Evolutionary conservation across 805 yeast species (phyloP).

Genomic region (Lachancea waltii): DNA sequence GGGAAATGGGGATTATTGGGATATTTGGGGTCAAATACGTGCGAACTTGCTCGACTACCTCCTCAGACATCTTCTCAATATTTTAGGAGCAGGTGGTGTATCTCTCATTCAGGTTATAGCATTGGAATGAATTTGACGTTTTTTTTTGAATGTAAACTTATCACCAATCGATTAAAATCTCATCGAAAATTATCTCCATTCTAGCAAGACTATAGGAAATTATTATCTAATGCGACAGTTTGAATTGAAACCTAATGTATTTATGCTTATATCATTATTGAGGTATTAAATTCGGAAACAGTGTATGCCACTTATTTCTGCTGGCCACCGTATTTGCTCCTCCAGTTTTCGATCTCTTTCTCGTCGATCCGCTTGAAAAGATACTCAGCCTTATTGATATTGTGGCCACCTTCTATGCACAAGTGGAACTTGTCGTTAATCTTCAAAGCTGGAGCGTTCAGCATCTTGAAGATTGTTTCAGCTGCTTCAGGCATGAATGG

Average conservation of each 20-base stretch:
- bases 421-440: constrained; percentile 73
- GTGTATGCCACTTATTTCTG: constrained; percentile 31
- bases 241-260: constrained; percentile 9
- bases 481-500: constrained; percentile 92
- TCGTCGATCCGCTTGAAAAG: constrained; percentile 90
- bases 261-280: constrained; percentile 14
- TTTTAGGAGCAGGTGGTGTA: too few relatives aligned
- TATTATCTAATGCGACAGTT: too few relatives aligned
- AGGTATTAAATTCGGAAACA: background rate
- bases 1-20: constrained; percentile 55
- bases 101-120: too few relatives aligned
- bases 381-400: constrained; percentile 85
- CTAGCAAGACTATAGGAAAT: too few relatives aligned
- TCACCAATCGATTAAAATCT: too few relatives aligned
- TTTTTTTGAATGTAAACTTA: too few relatives aligned
- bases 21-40: constrained; percentile 40
- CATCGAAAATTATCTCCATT: too few relatives aligned
- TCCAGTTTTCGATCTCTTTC: constrained; percentile 80
- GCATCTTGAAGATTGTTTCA: constrained; percentile 61
- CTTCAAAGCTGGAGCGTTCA: constrained; percentile 72
- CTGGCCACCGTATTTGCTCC: constrained; percentile 77
- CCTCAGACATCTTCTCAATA: constrained; percentile 44
- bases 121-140: too few relatives aligned
- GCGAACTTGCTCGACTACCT: constrained; percentile 40
- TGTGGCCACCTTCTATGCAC: constrained; percentile 70